These are phyloP conservation scores for Crithidia thermophila DNA, from an alignment of 208 protist species.

Conservation along the genomic window DNA sequence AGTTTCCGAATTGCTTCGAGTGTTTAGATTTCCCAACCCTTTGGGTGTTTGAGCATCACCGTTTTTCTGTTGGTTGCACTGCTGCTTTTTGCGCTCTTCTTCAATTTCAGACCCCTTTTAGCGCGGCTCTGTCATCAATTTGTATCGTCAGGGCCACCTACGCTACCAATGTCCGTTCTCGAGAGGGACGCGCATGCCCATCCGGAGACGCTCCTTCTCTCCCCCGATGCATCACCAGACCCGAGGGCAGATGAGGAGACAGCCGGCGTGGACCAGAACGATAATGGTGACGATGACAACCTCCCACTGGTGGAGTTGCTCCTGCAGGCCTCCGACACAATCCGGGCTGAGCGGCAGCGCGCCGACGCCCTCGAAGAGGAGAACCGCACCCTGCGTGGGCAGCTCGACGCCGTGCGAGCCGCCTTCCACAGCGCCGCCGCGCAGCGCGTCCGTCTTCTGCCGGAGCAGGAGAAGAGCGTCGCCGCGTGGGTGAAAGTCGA, in stretches of 20 bases:
- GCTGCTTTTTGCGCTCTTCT: too few species aligned
- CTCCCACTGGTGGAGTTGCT: constrained; percentile 22
- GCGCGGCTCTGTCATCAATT: too few species aligned
- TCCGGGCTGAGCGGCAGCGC: constrained; percentile 23
- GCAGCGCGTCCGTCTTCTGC: background rate
- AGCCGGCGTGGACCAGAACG: background rate
- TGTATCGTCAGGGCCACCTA: too few species aligned
- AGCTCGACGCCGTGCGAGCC: constrained; percentile 9
- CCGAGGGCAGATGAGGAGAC: background rate
- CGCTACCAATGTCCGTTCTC: constrained; percentile 1
- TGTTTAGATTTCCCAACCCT: too few species aligned
- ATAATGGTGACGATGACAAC: background rate
- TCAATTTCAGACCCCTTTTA: too few species aligned
- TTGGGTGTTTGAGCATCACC: background rate
- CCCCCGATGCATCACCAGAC: constrained; percentile 10
- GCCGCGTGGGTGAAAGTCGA: background rate
- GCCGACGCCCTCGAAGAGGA: constrained; percentile 19
- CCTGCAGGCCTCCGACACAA: constrained; percentile 27
- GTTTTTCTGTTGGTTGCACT: too few species aligned
- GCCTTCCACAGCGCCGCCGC: constrained; percentile 16
- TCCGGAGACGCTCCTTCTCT: constrained; percentile 7
- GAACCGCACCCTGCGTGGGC: constrained; percentile 25
- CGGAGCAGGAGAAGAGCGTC: background rate
- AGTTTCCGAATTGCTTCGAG: too few species aligned
- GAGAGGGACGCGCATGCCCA: background rate